Base-by-base conservation (phyloP, 2,329 filamentous ascomycete species). In the Calonectria multiphialidica region DNA sequence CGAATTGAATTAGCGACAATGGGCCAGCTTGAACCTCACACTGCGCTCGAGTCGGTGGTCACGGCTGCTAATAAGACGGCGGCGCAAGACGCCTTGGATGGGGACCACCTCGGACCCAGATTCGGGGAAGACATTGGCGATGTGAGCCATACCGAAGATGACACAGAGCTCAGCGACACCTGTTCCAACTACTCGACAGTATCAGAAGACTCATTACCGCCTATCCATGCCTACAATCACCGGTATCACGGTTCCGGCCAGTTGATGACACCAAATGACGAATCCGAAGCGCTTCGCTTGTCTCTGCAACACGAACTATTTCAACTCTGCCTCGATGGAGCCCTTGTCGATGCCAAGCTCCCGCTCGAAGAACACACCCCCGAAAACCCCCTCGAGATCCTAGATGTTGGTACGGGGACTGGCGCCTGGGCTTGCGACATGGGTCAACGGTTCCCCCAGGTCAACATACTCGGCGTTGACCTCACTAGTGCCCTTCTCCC, bases 341-440 rank as follows among this genome's bases (percentile, higher is more conserved):
- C 69, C 0, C 78, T 84, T 15, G 79, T 80, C 4, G 78, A 81
- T 3, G 75, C 82, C n/a, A 81, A 74, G 40, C 75, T 84, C 6
- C 81, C 81, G 3, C 68, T 83, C 42, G 80, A 81, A 15, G 68
- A 72, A 28, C 67, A 78, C 16, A 71, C 70, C 1, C 42, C 68
- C 6, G 74, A 77, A 23, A 68, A 75, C 6, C 78, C 74, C 2
- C 75, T 79, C 53, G 72, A 77, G 45, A 83, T 87, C 37, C 76
- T 87, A 25, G 86, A 87, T 68, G 75, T 87, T 5, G 86, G 86
- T 25, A 81, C 82, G 47, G 86, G 86, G 2, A 86, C 80, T 8
- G 86, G 86, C 42, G 74, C 83, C 25, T 87, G 86, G 86, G 83
- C 84, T 45, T 79, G 85, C 57, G 85, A 86, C 47, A 84, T 86